Percentiles rank a stretch among this genome's conserved stretches.
These are phyloP conservation scores for Westerdykella sp. DNA, from an alignment of 2,329 filamentous ascomycete genomes.

Conservation along the genomic window DNA sequence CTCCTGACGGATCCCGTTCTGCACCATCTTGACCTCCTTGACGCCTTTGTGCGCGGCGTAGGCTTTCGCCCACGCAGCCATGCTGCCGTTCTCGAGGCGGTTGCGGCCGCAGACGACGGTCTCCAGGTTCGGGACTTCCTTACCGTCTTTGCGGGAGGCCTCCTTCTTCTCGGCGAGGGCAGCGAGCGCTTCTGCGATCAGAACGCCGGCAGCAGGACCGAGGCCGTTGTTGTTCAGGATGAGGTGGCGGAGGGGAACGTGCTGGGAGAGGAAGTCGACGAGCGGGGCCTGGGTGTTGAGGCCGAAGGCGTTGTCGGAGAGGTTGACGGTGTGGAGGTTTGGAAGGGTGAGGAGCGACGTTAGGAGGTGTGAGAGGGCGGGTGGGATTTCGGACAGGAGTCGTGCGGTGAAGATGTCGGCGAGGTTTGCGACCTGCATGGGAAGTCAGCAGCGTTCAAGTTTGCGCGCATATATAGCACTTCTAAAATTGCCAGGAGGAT, in stretches of 20 bases:
- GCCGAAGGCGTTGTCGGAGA: slow-evolving; percentile 97
- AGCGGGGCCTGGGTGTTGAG: slow-evolving; percentile 91
- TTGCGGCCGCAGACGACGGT: slow-evolving; percentile 98
- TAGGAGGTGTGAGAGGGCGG: slow-evolving; percentile 77
- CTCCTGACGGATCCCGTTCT: slow-evolving; percentile 94
- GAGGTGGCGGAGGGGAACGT: slow-evolving; percentile 86
- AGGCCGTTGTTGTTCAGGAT: slow-evolving; percentile 98
- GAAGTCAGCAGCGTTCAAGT: not conserved
- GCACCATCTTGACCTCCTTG: slow-evolving; percentile 89
- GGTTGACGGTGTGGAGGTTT: slow-evolving; percentile 82
- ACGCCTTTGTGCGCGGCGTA: slow-evolving; percentile 77
- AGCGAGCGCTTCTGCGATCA: slow-evolving; percentile 81
- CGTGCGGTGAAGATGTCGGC: slow-evolving; percentile 97
- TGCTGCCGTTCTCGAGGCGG: slow-evolving; percentile 89
- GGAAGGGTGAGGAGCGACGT: slow-evolving; percentile 80
- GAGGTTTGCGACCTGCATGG: slow-evolving; percentile 64
- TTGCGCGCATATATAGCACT: no score
- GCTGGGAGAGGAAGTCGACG: slow-evolving; percentile 81
- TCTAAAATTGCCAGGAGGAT: not conserved
- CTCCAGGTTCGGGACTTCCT: slow-evolving; percentile 75
- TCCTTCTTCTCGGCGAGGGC: slow-evolving; percentile 79
- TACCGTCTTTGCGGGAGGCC: slow-evolving; percentile 63
- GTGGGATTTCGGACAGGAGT: slow-evolving; percentile 87
- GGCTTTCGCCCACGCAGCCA: slow-evolving; percentile 88
- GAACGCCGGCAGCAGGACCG: slow-evolving; percentile 80